Evolutionary conservation across 208 protist genomes (phyloP), one percentile per base, ranked within the genome.

Genomic region (Trypanosoma congolense): DNA sequence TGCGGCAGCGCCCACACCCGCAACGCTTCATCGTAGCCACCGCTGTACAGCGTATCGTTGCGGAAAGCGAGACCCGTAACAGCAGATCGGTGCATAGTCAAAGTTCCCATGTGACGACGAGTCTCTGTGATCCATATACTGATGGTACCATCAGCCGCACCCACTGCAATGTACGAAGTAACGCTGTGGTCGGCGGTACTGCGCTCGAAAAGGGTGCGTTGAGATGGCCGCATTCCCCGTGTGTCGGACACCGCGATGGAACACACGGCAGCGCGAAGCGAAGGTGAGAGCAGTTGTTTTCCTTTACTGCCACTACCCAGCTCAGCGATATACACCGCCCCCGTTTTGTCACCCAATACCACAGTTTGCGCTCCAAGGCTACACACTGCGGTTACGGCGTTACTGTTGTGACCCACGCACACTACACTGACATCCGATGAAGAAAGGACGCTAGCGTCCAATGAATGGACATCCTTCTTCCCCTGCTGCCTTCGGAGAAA

Each of bases 61-160:
- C 89, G 85, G 60, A 96, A 96, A 50, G 67, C 48, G 33, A 96
- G 75, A 14, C 89, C 86, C 3, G 89, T 96, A 50, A 96, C 81
- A 6, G 86, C 69, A 47, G 70, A 73, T 46, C 75, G 83, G 61
- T 96, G 89, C 78, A 90, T 87, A 16, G 73, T 75, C 31, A 96
- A 69, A n/a, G 87, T 62, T 12, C 86, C 85, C 62, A 87, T 78
- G 63, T 89, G 72, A 31, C 43, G 41, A 35, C 61, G 71, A 31
- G 70, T 86, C 2, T 59, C 44, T 2, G 86, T 90, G 40, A 91
- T 75, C 85, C 85, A 96, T 9, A 96, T 49, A 42, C 77, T 74
- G 49, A 96, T 91, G 31, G 69, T 75, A 22, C 89, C 89, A 57
- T 93, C 85, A 19, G 58, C 70, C 14, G 79, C 70, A 28, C 89